Base-by-base conservation (phyloP, 1,284 basidiomycete species). In the Stereum hirsutum region DNA sequence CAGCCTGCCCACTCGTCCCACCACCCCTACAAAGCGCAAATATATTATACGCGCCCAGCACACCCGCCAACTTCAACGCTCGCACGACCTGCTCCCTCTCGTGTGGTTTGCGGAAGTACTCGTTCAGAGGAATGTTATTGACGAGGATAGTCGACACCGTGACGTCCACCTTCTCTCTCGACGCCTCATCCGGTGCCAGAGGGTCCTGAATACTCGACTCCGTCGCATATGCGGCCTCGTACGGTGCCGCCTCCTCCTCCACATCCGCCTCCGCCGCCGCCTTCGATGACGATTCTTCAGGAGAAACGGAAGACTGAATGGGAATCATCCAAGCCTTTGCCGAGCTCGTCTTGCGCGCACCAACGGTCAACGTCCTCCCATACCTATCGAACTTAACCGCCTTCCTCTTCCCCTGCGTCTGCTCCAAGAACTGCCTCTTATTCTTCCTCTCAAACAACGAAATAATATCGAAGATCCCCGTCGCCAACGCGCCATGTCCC, bases 311-410 rank as follows among this genome's bases (percentile, higher is more conserved):
- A 17, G 57, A 52, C 45, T 76, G 71, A 11, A 79, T 72, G n/a
- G 85, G 83, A 43, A 97, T 86, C 65, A 97, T 82, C 94, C 95
- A 99, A 2, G 94, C 92, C 38, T 91, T 75, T 19, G 92, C 90
- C 2, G 81, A 70, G 54, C 85, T 87, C 45, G 88, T 89, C 65
- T 96, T 96, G 54, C 91, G 76, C 62, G 79, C 76, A 21, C 93
- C 92, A 32, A 85, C 58, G 0, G 86, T 86, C 58, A 89, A 89
- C n/a, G 81, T 81, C 43, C 92, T 70, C 14, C 90, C 90, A 42
- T 74, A 72, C 40, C 72, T 66, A 58, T 95, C 92, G 44, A 89
- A 63, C 25, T 65, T 57, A 32, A 77, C 72, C 3, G 68, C 68
- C 54, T 80, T 81, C 49, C 70, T 67, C 56, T 72, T 65, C 33